Evolutionary conservation across 768 basidiomycete genomes (phyloP), one percentile per base, ranked within the genome.

Genomic region (Termitomyces sp.): DNA sequence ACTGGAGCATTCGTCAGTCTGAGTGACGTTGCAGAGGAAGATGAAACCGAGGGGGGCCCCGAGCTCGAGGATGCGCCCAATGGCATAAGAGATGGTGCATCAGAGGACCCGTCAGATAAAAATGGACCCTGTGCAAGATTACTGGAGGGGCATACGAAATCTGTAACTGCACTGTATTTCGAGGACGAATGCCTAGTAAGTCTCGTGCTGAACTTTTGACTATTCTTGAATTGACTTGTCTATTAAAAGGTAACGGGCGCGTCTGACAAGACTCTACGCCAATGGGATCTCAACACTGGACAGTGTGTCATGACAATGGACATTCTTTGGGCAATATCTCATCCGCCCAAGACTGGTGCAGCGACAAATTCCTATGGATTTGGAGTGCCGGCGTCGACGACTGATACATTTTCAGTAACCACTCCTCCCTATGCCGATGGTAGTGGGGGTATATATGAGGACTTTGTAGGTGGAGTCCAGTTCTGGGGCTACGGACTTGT

Each of bases 301-400:
- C 97, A 98, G 77, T 99, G 97, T 71, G 88, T 98, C 45, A 88
- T 97, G 78, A 96, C 96, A 23, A 99, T 99, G 97, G 97, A 99
- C 71, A 97, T 99, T 61, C 84, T 99, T 25, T 99, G 97, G 97
- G 97, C 96, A 2, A 96, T 98, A 63, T 94, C 93, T 10, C 96
- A 98, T 71, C 86, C 94, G 3, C 79, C 86, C 39, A 67, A 74
- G 25, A 65, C 77, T 11, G 69, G 76, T 17, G 68, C 64, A 43
- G 69, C 72, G 2, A 57, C 80, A 32, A 75, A 75, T 58, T 64
- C 79, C 16, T 81, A 86, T 63, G 72, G 83, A 27, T 79, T 81
- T 5, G 41, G 30, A n/a, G 16, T 30, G 21, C 69, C 80, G 1
- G 72, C 80, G 0, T 80, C 84, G 0, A 77, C 82, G 1, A 76